Percentiles rank a stretch among this genome's conserved stretches.
Evolutionary conservation across 305 asterid species (phyloP).

Genomic region (Solanum hybrid): DNA sequence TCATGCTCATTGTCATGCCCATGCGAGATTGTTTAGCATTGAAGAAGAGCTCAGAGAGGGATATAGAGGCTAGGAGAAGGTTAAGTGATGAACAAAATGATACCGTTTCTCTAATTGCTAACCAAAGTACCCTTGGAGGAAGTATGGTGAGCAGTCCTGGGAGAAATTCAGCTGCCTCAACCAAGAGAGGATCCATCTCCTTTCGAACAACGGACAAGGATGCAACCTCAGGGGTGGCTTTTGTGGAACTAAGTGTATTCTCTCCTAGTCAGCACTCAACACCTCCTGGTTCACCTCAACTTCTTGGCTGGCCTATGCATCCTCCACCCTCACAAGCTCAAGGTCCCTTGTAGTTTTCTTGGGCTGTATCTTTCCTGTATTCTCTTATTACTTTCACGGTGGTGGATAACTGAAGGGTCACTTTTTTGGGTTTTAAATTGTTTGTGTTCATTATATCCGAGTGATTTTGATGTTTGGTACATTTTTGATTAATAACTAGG

Average conservation of each 20-base stretch:
- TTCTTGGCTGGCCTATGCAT: constrained; percentile 24
- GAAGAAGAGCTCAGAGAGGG: constrained; percentile 32
- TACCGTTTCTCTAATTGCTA: constrained; percentile 17
- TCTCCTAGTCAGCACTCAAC: constrained; percentile 16
- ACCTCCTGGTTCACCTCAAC: constrained; percentile 23
- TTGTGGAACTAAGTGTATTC: constrained; percentile 25
- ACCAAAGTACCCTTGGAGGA: constrained; percentile 12
- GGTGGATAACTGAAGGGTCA: constrained; percentile 5
- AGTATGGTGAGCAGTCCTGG: constrained; percentile 11
- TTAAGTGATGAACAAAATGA: constrained; percentile 17
- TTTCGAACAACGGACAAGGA: constrained; percentile 20
- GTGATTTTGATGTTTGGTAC: constrained; percentile 1
- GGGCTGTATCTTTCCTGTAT: constrained; percentile 6
- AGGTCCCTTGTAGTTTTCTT: constrained; percentile 7
- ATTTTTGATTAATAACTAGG: not conserved
- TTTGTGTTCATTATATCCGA: not conserved
- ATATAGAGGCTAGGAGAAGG: constrained; percentile 35
- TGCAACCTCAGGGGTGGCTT: constrained; percentile 10
- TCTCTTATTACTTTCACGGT: constrained; percentile 3
- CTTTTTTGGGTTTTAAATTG: constrained; percentile 3
- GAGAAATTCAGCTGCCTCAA: constrained; percentile 15
- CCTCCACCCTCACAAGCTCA: constrained; percentile 6
- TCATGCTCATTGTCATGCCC: constrained; percentile 58
- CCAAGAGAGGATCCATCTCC: constrained; percentile 22
- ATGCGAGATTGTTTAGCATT: constrained; percentile 59